Evolutionary conservation across 352 stramenopile species (phyloP).

Genomic region (Pythium pyrilobum): DNA sequence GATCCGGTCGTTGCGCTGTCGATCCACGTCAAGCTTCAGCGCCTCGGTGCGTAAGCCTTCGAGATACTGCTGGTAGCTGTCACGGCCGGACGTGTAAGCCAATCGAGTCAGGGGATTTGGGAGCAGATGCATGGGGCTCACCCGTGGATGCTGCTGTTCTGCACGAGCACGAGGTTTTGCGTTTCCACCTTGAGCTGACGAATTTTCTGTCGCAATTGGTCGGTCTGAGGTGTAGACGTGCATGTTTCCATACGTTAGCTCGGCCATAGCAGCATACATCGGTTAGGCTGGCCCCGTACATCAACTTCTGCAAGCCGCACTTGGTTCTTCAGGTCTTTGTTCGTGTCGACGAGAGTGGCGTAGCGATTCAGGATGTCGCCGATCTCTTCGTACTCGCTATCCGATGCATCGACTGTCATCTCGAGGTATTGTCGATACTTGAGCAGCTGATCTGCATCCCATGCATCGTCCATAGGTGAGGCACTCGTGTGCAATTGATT

Average conservation of each 20-base stretch:
- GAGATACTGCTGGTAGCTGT: slow-evolving; percentile 70
- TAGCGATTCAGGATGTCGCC: slow-evolving; percentile 82
- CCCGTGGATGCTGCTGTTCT: slow-evolving; percentile 81
- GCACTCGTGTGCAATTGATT: not conserved
- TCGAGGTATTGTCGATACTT: slow-evolving; percentile 86
- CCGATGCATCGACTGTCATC: slow-evolving; percentile 70
- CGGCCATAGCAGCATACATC: not conserved
- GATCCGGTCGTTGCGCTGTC: slow-evolving; percentile 64
- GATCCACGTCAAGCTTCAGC: slow-evolving; percentile 78
- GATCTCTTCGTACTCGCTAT: slow-evolving; percentile 84
- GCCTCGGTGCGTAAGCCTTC: slow-evolving; percentile 71
- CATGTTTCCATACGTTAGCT: too few species aligned
- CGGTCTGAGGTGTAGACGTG: slow-evolving; percentile 28
- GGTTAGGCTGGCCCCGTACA: slow-evolving; percentile 7
- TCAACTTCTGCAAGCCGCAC: slow-evolving; percentile 61
- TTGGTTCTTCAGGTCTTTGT: slow-evolving; percentile 81
- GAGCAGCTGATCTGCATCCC: slow-evolving; percentile 47
- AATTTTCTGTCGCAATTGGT: slow-evolving; percentile 72
- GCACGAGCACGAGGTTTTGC: slow-evolving; percentile 78
- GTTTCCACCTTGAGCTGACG: slow-evolving; percentile 75
- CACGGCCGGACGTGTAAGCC: not conserved
- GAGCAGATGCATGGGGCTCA: slow-evolving; percentile 2
- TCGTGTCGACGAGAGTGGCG: slow-evolving; percentile 82
- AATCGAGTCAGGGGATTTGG: not conserved
- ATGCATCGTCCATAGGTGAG: not conserved